These are phyloP conservation scores for Diaporthe ampelina DNA, from an alignment of 2,329 filamentous ascomycete species.

Conservation along the genomic window DNA sequence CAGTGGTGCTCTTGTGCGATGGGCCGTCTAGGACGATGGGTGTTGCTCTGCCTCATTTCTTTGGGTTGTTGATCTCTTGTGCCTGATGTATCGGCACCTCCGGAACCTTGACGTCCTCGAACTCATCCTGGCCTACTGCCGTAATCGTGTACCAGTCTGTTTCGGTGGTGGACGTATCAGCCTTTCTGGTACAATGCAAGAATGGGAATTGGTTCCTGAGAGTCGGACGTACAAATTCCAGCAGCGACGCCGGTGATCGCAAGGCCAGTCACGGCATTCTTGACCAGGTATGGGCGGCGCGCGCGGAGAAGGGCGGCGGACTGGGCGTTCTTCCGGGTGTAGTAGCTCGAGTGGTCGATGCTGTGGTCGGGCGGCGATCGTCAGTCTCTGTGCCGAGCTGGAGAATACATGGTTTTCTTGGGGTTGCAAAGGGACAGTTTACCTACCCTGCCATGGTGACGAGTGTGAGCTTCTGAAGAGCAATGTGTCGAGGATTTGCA, in stretches of 20 bases:
- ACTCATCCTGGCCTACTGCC: slow-evolving; percentile 95
- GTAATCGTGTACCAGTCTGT: slow-evolving; percentile 76
- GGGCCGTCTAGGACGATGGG: not conserved
- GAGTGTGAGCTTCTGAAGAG: slow-evolving; percentile 7
- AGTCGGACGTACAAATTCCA: slow-evolving; percentile 81
- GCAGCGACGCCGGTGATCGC: slow-evolving; percentile 81
- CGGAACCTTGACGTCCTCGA: slow-evolving; percentile 94
- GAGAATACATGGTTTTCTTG: no score
- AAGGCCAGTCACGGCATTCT: slow-evolving; percentile 87
- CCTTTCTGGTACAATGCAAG: not conserved
- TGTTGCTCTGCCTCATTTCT: slow-evolving; percentile 42
- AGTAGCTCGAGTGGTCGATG: slow-evolving; percentile 79
- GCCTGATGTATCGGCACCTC: slow-evolving; percentile 67
- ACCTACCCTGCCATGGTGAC: slow-evolving; percentile 42
- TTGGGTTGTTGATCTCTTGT: slow-evolving; percentile 46
- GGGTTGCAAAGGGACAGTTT: not conserved
- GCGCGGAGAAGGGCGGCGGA: slow-evolving; percentile 92
- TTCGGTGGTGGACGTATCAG: not conserved
- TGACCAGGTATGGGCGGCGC: slow-evolving; percentile 90
- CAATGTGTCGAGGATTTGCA: not conserved
- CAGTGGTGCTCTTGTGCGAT: not conserved
- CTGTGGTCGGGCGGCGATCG: slow-evolving; percentile 44
- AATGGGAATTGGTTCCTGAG: not conserved
- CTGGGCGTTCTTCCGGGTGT: slow-evolving; percentile 88
- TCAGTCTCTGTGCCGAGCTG: not conserved